phyloP scores from a whole-genome alignment of 305 asterid species.

The Fraxinus platypoda region DNA sequence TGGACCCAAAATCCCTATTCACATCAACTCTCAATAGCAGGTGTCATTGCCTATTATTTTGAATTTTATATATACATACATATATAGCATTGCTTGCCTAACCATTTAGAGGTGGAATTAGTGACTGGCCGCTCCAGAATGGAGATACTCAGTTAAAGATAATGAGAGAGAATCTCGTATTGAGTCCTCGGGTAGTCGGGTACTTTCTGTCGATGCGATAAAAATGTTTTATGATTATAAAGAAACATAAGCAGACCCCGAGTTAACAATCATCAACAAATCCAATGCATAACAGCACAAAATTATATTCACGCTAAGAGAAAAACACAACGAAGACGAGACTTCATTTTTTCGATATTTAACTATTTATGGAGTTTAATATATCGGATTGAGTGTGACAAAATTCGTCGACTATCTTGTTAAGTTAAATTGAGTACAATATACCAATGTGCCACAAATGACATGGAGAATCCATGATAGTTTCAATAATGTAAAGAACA shows the following conservation, averaged over 20 bases:
- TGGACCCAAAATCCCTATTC: constrained; percentile 41
- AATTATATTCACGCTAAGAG: not conserved
- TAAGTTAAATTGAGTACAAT: not conserved
- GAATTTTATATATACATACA: not conserved
- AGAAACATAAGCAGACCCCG: not conserved
- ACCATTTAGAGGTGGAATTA: too few relatives aligned
- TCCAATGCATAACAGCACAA: not conserved
- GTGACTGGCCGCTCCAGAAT: too few relatives aligned
- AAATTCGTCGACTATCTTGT: not conserved
- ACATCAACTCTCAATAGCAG: not conserved
- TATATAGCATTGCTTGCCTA: too few relatives aligned
- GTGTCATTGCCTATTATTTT: not conserved
- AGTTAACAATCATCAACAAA: not conserved
- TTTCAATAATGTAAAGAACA: constrained; percentile 20
- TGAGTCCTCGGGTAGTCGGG: too few relatives aligned
- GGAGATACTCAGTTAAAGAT: too few relatives aligned
- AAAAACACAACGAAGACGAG: not conserved
- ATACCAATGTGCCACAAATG: not conserved
- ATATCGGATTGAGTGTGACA: not conserved
- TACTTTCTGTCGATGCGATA: too few relatives aligned
- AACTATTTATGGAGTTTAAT: too few relatives aligned
- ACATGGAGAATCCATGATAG: constrained; percentile 10
- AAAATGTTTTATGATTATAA: not conserved
- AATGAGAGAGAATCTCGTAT: not conserved
- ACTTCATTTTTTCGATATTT: not conserved